Evolutionary conservation across 257 asterid species (phyloP), one percentile per base, ranked within the genome.

Genomic region (Penstemon barbatus): DNA sequence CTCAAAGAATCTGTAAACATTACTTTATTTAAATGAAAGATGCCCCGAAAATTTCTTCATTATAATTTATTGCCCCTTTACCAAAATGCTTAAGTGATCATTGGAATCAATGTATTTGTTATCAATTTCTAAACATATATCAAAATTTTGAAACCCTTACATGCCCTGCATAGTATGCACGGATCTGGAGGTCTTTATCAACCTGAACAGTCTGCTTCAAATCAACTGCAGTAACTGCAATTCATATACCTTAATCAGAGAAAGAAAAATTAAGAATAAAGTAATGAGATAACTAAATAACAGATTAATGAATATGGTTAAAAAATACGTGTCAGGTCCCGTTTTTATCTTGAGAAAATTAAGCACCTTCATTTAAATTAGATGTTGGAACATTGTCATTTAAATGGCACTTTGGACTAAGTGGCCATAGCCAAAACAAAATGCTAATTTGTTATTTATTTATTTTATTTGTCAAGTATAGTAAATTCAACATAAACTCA

Each of bases 131-230:
- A 25, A 5, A 12, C 10, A 8, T 12, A 10, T 8, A 49, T 49
- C 15, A 65, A 70, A 52, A 57, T 53, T 63, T 73, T 12, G 18
- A 59, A 45, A 75, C 65, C 41, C 87, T 66, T 83, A 92, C 98
- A 83, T 93, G 98, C 66, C 98, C 98, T 39, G 98, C 98, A 64
- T 93, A 92, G 80, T 92, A 90, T 68, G 98, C 97, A 65, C 96
- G 88, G 71, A 89, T 92, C 76, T 88, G 96, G 59, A 93, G 87
- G 63, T 90, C 94, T 61, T 83, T 71, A 70, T 90, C 96, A 63
- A 92, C 95, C 74, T 84, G 90, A 75, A 90, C 52, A 55, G 91
- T 85, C 85, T 93, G 98, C 85, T 90, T 93, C 79, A 93, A 73
- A 77, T 93, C 97, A 78, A 93, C 94, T 6, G 94, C 94, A 57